Conservation (phyloP, 805 yeast genomes). For the Wickerhamomyces hampshirensis region DNA sequence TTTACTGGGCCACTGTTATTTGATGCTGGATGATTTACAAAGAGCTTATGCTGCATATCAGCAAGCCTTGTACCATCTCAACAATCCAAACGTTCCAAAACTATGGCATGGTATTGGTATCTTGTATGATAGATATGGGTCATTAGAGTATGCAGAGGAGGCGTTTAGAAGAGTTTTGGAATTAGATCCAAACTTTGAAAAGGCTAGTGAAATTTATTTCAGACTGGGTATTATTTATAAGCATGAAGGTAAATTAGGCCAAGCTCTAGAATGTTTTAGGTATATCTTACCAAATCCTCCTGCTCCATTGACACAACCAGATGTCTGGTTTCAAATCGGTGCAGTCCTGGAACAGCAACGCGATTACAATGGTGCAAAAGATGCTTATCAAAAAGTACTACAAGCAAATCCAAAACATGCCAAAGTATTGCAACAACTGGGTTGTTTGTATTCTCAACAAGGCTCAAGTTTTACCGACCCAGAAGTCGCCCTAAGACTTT, state of each 20-base stretch:
- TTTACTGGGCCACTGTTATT: constrained; percentile 88
- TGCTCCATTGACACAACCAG: constrained; percentile 91
- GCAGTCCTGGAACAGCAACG: constrained; percentile 91
- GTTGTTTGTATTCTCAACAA: constrained; percentile 84
- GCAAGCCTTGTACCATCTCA: constrained; percentile 86
- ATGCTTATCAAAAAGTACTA: constrained; percentile 91
- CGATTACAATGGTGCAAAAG: constrained; percentile 87
- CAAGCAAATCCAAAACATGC: constrained; percentile 91
- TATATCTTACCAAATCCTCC: constrained; percentile 91
- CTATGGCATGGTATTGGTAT: constrained; percentile 99
- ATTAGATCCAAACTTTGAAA: constrained; percentile 93
- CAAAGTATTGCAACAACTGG: constrained; percentile 91
- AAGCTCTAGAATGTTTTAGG: constrained; percentile 91
- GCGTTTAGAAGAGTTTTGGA: constrained; percentile 95
- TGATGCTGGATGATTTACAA: constrained; percentile 94
- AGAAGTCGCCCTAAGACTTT: constrained; percentile 73
- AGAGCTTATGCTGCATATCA: constrained; percentile 96
- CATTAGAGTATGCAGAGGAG: constrained; percentile 95
- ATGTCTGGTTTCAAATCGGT: constrained; percentile 98
- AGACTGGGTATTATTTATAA: constrained; percentile 94
- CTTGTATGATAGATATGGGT: constrained; percentile 92
- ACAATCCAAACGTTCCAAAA: constrained; percentile 92
- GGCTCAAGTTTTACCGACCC: constrained; percentile 70
- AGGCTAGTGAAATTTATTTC: constrained; percentile 94
- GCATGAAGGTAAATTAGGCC: constrained; percentile 82